phyloP scores from a whole-genome alignment of 2,329 filamentous ascomycete genomes.

The Fusarium kyushuense region DNA sequence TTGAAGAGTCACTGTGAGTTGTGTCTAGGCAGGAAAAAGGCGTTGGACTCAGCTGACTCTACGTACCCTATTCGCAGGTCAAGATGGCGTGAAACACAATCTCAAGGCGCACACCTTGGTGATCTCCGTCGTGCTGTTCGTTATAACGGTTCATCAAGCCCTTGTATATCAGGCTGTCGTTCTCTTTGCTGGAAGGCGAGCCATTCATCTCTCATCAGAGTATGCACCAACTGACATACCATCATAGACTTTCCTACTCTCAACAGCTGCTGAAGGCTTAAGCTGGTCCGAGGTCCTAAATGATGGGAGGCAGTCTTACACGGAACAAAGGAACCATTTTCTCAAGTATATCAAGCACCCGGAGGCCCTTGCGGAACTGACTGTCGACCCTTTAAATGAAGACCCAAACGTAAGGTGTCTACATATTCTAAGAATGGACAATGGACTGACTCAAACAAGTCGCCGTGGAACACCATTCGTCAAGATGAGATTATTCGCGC shows the following conservation, averaged over 20 bases:
- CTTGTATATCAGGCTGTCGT: conserved; percentile 78
- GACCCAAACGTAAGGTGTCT: conserved; percentile 67
- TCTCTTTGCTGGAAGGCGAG: conserved; percentile 92
- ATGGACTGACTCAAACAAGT: conserved; percentile 63
- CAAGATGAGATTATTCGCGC: conserved; percentile 85
- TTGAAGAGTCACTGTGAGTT: conserved; percentile 56
- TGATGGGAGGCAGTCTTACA: conserved; percentile 80
- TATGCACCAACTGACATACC: conserved; percentile 15
- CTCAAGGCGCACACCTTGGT: conserved; percentile 67
- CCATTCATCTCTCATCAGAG: background rate
- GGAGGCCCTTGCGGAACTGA: conserved; percentile 77
- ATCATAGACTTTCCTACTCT: conserved; percentile 80
- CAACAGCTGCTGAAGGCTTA: conserved; percentile 71
- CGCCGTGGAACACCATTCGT: conserved; percentile 89
- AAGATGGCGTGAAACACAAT: conserved; percentile 75
- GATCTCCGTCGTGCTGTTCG: conserved; percentile 74
- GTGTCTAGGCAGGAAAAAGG: conserved; percentile 7
- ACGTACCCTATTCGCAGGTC: conserved; percentile 60
- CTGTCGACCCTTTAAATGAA: conserved; percentile 86
- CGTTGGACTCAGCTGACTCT: conserved; percentile 42
- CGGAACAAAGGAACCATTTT: conserved; percentile 77
- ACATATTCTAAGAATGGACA: background rate
- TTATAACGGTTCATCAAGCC: conserved; percentile 68
- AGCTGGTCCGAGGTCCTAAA: conserved; percentile 77
- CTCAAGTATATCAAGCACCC: conserved; percentile 87